Conservation (phyloP, 2,329 filamentous ascomycete genomes). For the Hymenoscyphus albidus region DNA sequence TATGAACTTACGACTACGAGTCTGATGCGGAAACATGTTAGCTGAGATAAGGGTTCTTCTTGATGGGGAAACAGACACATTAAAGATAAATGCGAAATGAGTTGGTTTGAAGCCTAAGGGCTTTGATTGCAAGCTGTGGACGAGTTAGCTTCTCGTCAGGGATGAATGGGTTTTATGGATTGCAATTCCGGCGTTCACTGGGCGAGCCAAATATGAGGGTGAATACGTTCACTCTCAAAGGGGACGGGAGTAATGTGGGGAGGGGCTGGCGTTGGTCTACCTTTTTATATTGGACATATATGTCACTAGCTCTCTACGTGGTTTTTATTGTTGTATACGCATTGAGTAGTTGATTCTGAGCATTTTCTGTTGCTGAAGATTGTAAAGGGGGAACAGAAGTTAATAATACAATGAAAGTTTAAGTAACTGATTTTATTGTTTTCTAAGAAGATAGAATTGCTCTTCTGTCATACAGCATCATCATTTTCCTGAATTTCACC, state of each 20-base stretch:
- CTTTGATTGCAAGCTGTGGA: neutral
- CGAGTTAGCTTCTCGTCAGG: neutral
- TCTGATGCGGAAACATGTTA: neutral
- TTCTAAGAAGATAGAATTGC: no score
- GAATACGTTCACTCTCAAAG: neutral
- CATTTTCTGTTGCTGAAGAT: neutral
- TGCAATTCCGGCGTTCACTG: neutral
- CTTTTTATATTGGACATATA: neutral
- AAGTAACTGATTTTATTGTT: no score
- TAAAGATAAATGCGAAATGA: neutral
- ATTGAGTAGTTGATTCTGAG: neutral
- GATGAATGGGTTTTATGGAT: neutral
- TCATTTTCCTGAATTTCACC: no score
- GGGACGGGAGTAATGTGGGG: neutral
- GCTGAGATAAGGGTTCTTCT: neutral
- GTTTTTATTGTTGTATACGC: neutral
- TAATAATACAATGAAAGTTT: no score
- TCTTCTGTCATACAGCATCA: no score
- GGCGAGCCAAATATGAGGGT: neutral
- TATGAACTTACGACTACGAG: neutral
- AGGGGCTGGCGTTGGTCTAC: neutral
- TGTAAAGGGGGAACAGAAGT: neutral
- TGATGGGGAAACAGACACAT: neutral
- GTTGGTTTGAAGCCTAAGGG: neutral
- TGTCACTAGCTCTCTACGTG: neutral